A percentile compares a stretch with the other conserved stretches of the same genome.
These are phyloP conservation scores for Firmiana major DNA, from an alignment of 345 rosid genomes.

Conservation along the genomic window DNA sequence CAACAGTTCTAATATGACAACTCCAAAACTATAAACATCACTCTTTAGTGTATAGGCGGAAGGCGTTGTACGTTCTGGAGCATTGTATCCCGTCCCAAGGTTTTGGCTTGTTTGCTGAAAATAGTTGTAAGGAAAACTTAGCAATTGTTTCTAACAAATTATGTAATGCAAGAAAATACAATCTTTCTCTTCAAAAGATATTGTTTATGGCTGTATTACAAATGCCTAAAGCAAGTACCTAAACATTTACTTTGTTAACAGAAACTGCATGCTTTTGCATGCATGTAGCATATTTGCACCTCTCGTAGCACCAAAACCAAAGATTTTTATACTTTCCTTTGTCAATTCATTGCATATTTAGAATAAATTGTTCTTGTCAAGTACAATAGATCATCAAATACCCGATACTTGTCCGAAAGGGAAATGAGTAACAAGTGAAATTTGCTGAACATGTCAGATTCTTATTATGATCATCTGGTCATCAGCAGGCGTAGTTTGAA, in stretches of 20 bases:
- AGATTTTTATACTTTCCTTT: not conserved
- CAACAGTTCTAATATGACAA: no score
- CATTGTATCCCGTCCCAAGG: conserved; percentile 68
- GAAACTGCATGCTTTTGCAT: not conserved
- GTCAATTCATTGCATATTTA: no score
- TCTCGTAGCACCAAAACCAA: not conserved
- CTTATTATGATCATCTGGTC: no score
- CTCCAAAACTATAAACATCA: no score
- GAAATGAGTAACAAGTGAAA: no score
- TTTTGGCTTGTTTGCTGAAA: conserved; percentile 79
- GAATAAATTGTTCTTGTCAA: no score
- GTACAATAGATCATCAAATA: no score
- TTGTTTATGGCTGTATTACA: not conserved
- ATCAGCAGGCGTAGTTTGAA: not conserved
- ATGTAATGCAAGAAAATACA: not conserved
- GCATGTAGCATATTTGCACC: not conserved
- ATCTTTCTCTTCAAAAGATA: not conserved
- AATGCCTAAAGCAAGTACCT: no score
- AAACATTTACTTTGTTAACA: not conserved
- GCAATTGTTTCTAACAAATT: not conserved
- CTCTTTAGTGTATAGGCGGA: no score
- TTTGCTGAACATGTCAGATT: no score
- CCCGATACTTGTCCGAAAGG: no score
- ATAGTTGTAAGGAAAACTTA: not conserved
- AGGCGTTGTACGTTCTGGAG: no score